phyloP scores from a whole-genome alignment of 768 basidiomycete species.

The Suillus hirtellus region DNA sequence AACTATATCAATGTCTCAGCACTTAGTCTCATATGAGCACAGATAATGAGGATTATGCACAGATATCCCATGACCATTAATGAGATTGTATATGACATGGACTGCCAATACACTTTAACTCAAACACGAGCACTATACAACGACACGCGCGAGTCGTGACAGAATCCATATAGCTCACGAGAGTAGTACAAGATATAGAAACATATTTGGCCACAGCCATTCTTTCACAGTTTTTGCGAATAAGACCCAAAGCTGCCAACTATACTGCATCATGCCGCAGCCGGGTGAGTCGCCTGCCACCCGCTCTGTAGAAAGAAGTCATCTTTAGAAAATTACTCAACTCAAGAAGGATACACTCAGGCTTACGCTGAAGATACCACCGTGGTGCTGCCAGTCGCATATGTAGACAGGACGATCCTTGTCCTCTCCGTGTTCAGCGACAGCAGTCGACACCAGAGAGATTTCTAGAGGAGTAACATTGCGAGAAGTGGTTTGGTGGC shows the following conservation, averaged over 20 bases:
- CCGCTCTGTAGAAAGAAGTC: slow-evolving; percentile 6
- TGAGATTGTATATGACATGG: not conserved
- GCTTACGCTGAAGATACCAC: slow-evolving; percentile 25
- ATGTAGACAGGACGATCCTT: slow-evolving; percentile 20
- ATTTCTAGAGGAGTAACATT: slow-evolving; percentile 23
- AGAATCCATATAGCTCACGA: not conserved
- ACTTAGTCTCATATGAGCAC: not conserved
- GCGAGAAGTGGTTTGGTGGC: slow-evolving; percentile 5
- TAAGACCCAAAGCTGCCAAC: not conserved
- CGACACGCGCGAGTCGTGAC: not conserved
- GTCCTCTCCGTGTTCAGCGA: slow-evolving; percentile 20
- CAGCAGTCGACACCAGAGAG: slow-evolving; percentile 22
- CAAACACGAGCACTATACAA: not conserved
- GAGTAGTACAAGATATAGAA: not conserved
- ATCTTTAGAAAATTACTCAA: slow-evolving; percentile 1
- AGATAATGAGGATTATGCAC: not conserved
- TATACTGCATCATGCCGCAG: not conserved
- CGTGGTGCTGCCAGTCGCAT: slow-evolving; percentile 25
- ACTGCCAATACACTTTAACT: not conserved
- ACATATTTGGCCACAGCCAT: not conserved
- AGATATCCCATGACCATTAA: not conserved
- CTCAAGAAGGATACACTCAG: not conserved
- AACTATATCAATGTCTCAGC: not conserved
- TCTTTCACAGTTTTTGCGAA: not conserved
- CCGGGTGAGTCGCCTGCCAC: slow-evolving; percentile 9